These are phyloP conservation scores for Mycena indigotica DNA, from an alignment of 768 basidiomycete species.

Conservation along the genomic window DNA sequence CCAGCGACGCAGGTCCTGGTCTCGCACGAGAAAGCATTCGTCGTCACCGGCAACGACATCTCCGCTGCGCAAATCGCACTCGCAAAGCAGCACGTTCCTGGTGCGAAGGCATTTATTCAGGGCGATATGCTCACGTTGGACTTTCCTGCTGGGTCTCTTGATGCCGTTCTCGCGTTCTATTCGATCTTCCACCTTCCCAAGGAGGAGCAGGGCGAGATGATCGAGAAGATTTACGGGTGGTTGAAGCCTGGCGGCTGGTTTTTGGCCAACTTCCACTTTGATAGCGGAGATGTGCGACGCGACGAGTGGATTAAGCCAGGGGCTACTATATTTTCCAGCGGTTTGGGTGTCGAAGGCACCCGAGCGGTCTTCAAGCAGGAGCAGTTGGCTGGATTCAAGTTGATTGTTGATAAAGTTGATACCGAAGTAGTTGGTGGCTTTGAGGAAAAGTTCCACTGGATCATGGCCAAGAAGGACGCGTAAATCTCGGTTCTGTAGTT, in stretches of 20 bases:
- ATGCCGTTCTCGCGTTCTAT: conserved; percentile 33
- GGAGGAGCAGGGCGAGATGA: conserved; percentile 31
- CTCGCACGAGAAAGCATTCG: conserved; percentile 17
- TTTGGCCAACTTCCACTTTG: conserved; percentile 24
- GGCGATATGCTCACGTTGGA: conserved; percentile 30
- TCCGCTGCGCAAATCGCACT: conserved; percentile 31
- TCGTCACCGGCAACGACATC: conserved; percentile 32
- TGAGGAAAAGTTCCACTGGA: conserved; percentile 32
- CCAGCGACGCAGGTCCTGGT: conserved; percentile 27
- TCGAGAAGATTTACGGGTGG: conserved; percentile 30
- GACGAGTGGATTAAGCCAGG: conserved; percentile 30
- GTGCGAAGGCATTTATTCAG: conserved; percentile 27
- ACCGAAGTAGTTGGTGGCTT: conserved; percentile 27
- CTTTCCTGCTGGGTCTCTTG: conserved; percentile 20
- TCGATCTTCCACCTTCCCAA: conserved; percentile 31
- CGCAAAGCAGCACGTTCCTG: conserved; percentile 26
- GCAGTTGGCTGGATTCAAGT: conserved; percentile 19
- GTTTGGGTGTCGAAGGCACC: conserved; percentile 30
- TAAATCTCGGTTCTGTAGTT: not conserved
- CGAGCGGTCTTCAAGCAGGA: conserved; percentile 23
- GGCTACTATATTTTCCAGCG: conserved; percentile 29
- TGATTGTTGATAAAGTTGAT: conserved; percentile 25
- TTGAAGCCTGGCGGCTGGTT: conserved; percentile 31
- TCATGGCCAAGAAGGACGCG: conserved; percentile 21
- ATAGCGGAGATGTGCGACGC: conserved; percentile 21